Evolutionary conservation across 768 basidiomycete genomes (phyloP).

Genomic region (Clavaria fumosa): DNA sequence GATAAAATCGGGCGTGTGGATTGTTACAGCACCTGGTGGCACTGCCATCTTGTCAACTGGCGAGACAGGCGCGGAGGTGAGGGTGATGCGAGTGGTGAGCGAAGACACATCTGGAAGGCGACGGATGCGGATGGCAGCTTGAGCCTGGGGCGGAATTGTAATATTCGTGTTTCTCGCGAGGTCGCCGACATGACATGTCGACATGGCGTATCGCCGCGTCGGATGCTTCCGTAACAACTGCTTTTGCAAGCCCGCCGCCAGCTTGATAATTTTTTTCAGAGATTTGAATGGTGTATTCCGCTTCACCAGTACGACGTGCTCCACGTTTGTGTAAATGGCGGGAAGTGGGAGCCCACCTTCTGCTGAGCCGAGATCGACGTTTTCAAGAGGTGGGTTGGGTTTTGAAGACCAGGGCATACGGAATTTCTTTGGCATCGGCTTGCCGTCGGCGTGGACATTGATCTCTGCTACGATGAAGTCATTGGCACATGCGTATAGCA

Average conservation of each 20-base stretch:
- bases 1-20: constrained; percentile 3
- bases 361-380: background rate
- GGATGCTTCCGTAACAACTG: constrained; percentile 4
- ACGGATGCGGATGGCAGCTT: constrained; percentile 4
- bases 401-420: constrained; percentile 2
- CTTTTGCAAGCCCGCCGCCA: constrained; percentile 2
- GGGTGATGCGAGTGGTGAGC: constrained; percentile 3
- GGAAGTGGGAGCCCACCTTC: background rate
- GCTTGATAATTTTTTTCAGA: constrained; percentile 2
- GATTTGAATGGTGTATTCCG: constrained; percentile 3
- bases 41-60: constrained; percentile 3
- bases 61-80: background rate
- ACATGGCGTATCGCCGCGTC: constrained; percentile 4
- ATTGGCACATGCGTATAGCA: constrained; percentile 1
- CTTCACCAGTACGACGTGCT: constrained; percentile 3
- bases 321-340: constrained; percentile 5
- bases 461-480: constrained; percentile 3
- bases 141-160: background rate
- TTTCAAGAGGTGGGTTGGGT: background rate
- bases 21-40: background rate
- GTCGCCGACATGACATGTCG: constrained; percentile 2
- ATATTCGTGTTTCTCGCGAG: background rate
- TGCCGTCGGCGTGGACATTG: background rate
- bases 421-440: background rate
- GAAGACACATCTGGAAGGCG: constrained; percentile 4